Percentiles rank a stretch among this genome's conserved stretches.
These are phyloP conservation scores for Cyberlindnera bimundalis DNA, from an alignment of 805 yeast genomes.

Conservation along the genomic window DNA sequence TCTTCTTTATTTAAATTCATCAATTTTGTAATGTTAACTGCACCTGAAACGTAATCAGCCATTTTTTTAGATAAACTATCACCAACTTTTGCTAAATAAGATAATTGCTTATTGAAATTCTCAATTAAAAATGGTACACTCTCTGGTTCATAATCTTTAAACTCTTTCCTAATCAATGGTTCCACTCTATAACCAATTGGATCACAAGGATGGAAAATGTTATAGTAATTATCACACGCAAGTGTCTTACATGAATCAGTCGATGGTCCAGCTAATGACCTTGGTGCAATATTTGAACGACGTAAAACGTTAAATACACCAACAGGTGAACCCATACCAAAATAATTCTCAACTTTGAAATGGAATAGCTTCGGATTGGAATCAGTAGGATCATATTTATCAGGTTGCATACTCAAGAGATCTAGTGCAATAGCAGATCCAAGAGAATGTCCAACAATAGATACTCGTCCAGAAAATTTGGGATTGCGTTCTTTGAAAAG, in stretches of 20 bases:
- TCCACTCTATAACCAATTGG: slow-evolving; percentile 89
- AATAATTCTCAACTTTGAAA: slow-evolving; percentile 71
- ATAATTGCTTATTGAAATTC: slow-evolving; percentile 36
- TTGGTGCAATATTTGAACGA: slow-evolving; percentile 53
- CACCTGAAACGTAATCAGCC: slow-evolving; percentile 12
- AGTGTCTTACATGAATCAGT: slow-evolving; percentile 35
- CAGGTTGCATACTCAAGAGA: slow-evolving; percentile 49
- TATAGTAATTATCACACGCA: slow-evolving; percentile 64
- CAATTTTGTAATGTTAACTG: slow-evolving; percentile 12
- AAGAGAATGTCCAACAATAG: slow-evolving; percentile 85
- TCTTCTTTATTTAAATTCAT: slow-evolving; percentile 3
- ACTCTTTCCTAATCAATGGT: slow-evolving; percentile 60
- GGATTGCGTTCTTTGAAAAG: slow-evolving; percentile 64
- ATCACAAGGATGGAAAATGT: slow-evolving; percentile 86
- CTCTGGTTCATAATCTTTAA: slow-evolving; percentile 51
- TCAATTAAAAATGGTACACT: slow-evolving; percentile 50
- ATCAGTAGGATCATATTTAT: slow-evolving; percentile 16
- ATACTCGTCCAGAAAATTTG: slow-evolving; percentile 72
- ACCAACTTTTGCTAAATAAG: slow-evolving; percentile 38
- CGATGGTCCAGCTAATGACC: slow-evolving; percentile 22
- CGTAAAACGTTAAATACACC: slow-evolving; percentile 81
- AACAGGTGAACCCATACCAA: slow-evolving; percentile 86
- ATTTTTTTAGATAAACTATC: slow-evolving; percentile 17
- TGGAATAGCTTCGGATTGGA: slow-evolving; percentile 43
- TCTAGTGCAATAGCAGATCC: slow-evolving; percentile 88